These are phyloP conservation scores for Gastrodia elata DNA, from an alignment of 106 monocot species.

Conservation along the genomic window DNA sequence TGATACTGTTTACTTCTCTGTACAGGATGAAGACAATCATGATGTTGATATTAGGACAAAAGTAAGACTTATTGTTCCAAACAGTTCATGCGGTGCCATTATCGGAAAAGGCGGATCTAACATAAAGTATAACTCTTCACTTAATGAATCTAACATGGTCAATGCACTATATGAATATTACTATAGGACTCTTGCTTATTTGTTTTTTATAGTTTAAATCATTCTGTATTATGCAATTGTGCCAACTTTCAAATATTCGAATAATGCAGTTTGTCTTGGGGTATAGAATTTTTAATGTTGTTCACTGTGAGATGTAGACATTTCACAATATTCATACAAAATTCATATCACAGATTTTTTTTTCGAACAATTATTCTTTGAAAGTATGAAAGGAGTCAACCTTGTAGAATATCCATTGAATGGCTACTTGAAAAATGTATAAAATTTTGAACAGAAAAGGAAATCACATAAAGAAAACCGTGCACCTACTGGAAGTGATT, in stretches of 20 bases:
- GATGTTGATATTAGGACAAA: slow-evolving; percentile 45
- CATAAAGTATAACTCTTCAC: slow-evolving; percentile 43
- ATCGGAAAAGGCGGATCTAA: slow-evolving; percentile 76
- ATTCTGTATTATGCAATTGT: not conserved
- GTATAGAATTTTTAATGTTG: not conserved
- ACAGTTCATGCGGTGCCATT: slow-evolving; percentile 67
- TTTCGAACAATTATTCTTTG: not conserved
- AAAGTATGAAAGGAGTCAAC: not conserved
- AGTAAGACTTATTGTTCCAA: slow-evolving; percentile 58
- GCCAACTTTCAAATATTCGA: not conserved
- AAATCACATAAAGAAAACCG: not conserved
- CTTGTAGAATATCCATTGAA: not conserved
- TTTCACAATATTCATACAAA: not conserved
- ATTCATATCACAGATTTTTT: not conserved
- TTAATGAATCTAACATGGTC: not conserved
- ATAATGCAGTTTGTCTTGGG: too few relatives aligned
- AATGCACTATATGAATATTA: not conserved
- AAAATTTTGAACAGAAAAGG: not conserved
- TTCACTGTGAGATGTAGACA: not conserved
- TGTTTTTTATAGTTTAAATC: not conserved
- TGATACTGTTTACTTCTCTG: slow-evolving; percentile 1
- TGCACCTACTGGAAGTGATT: not conserved
- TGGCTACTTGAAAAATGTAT: not conserved
- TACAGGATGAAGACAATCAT: slow-evolving; percentile 55
- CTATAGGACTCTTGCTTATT: not conserved